A percentile compares a stretch with the other conserved stretches of the same genome.
These are phyloP conservation scores for Falciphora oryzae DNA, from an alignment of 2,329 filamentous ascomycete species.

Conservation along the genomic window DNA sequence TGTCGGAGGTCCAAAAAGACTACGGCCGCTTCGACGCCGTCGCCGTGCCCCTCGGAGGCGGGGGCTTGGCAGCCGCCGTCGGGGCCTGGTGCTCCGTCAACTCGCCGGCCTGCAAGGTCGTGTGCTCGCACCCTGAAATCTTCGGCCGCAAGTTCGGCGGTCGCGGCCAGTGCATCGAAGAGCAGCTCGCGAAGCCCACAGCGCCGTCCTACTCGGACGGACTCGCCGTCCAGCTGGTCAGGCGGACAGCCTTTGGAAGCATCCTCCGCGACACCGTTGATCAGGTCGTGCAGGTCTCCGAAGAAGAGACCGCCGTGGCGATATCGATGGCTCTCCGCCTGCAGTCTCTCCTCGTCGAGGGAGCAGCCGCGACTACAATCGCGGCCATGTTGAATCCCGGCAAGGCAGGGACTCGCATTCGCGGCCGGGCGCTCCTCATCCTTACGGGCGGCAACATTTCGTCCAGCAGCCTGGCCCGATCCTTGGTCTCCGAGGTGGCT, in stretches of 20 bases:
- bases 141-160: neutral
- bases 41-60: neutral
- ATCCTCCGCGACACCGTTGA: neutral
- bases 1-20: neutral
- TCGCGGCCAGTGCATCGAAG: too few relatives aligned
- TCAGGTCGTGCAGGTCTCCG: neutral
- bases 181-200: neutral
- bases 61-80: neutral
- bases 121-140: neutral
- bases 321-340: neutral
- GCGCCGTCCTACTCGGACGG: neutral
- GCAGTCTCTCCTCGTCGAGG: neutral
- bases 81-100: neutral
- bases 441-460: neutral
- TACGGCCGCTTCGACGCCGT: neutral
- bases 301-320: neutral
- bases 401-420: neutral
- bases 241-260: neutral
- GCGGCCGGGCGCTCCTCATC: neutral
- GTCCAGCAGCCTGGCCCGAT: neutral
- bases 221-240: neutral
- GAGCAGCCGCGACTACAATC: neutral
- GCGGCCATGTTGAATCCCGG: neutral
- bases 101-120: neutral
- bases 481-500: neutral